Conservation (phyloP, 2,329 filamentous ascomycete genomes). For the Claviceps cyperi region DNA sequence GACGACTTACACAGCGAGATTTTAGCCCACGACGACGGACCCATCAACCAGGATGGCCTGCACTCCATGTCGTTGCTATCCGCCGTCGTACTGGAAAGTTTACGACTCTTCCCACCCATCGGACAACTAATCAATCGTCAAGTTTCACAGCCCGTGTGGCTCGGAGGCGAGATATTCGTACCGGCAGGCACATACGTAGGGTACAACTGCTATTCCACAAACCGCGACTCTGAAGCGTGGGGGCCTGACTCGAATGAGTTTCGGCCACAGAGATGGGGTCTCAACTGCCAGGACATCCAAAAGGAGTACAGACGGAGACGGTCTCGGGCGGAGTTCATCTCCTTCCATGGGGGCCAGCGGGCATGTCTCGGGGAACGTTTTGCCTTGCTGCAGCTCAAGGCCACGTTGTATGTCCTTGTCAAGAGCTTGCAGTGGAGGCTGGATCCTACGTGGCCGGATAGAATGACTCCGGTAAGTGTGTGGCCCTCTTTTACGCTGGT, state of each 20-base stretch:
- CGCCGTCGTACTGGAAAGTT: constrained; percentile 28
- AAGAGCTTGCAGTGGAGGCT: constrained; percentile 15
- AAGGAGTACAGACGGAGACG: constrained; percentile 20
- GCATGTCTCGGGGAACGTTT: constrained; percentile 27
- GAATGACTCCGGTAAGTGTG: constrained; percentile 19
- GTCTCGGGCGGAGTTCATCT: constrained; percentile 24
- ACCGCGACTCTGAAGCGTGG: constrained; percentile 19
- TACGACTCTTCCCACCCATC: constrained; percentile 34
- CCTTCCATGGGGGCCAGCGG: constrained; percentile 25
- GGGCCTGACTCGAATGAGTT: constrained; percentile 21
- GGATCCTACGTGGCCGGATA: constrained; percentile 17
- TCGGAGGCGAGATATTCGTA: constrained; percentile 18
- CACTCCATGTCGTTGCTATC: constrained; percentile 26
- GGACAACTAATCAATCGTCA: constrained; percentile 33
- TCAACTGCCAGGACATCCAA: constrained; percentile 19
- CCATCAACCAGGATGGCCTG: constrained; percentile 8
- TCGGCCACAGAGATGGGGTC: constrained; percentile 24
- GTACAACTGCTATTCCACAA: constrained; percentile 25
- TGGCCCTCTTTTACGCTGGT: neutral
- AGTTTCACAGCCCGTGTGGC: constrained; percentile 11
- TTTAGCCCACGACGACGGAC: neutral
- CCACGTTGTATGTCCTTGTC: constrained; percentile 19
- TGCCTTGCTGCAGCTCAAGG: constrained; percentile 22
- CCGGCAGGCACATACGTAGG: constrained; percentile 24
- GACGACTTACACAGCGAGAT: constrained; percentile 18